Base-by-base conservation (phyloP, 305 asterid genomes). In the Withania somnifera region DNA sequence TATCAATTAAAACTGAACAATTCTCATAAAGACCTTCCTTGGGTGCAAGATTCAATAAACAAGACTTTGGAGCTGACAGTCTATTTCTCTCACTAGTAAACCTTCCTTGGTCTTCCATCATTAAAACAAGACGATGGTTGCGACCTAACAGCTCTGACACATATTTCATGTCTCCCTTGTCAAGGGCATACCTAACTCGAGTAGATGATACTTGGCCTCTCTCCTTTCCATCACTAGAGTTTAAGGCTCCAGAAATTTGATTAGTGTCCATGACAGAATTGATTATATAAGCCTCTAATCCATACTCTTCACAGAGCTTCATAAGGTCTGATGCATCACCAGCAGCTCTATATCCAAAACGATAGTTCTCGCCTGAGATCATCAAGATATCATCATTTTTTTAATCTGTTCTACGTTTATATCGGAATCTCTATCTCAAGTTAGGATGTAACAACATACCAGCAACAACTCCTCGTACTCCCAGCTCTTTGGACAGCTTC, bases 121-220 rank as follows among this genome's bases (percentile, higher is more conserved):
- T 58, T 57, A 91, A 80, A 81, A 92, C 78, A 3, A 94, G 93
- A 38, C 98, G 97, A 67, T 95, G 99, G 78, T 57, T 90, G 57
- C 98, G 97, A 50, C 99, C 99, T 87, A 95, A 84, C 58, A 95
- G 91, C 84, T 93, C 91, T 0, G 98, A 90, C 36, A 92, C 98
- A 75, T 95, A 94, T 66, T 83, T 82, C 98, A 93, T 91, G 84
- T 94, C 92, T 5, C 99, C 99, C 4, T 87, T 84, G 75, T 94
- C 89, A 36, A 95, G 96, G 0, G 98, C 98, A 38, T 83, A 88
- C 36, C 99, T 94, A 47, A 94, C 97, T 73, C 97, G 92, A 79
- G 99, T 94, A 40, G 99, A 95, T 30, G 99, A 95, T 58, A 94
- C 99, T 83, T 94, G 99, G 8, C 99, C 99, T 84, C 83, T 85